Evolutionary conservation across 2,329 filamentous ascomycete genomes (phyloP).

Genomic region (Cercospora sp.): DNA sequence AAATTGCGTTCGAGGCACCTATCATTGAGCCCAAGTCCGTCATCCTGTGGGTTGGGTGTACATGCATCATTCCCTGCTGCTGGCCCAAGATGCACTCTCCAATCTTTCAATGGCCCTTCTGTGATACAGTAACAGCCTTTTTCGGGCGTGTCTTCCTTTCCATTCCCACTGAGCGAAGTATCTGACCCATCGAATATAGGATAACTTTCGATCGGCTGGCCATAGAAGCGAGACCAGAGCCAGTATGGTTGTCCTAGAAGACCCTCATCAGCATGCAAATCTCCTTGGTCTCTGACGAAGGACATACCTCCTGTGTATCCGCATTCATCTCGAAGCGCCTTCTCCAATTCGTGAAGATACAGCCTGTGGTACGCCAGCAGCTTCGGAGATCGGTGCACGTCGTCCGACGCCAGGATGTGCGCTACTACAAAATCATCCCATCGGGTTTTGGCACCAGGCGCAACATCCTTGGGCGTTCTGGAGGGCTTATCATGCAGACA

Average conservation of each 20-base stretch:
- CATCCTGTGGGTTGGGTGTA: constrained; percentile 28
- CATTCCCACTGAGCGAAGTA: constrained; percentile 49
- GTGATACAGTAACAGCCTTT: constrained; percentile 55
- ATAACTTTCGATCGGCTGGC: constrained; percentile 42
- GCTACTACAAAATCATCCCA: constrained; percentile 37
- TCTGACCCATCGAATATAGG: constrained; percentile 44
- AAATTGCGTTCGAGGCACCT: constrained; percentile 6
- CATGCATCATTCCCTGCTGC: constrained; percentile 9
- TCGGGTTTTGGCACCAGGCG: constrained; percentile 32
- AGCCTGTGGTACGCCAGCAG: constrained; percentile 44
- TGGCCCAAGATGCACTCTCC: constrained; percentile 34
- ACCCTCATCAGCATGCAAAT: neutral
- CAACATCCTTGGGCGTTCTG: constrained; percentile 18
- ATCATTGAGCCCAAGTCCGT: constrained; percentile 23
- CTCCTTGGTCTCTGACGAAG: neutral
- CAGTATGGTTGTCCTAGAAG: constrained; percentile 14
- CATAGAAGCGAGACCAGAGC: constrained; percentile 13
- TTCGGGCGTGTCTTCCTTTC: constrained; percentile 47
- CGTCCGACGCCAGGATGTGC: constrained; percentile 34
- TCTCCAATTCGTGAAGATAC: constrained; percentile 45
- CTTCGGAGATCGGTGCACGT: constrained; percentile 33
- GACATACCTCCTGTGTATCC: constrained; percentile 27
- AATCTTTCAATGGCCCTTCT: constrained; percentile 53
- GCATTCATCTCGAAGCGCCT: constrained; percentile 44
- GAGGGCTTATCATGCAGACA: constrained; percentile 17